Base-by-base conservation (phyloP, 31 red algal genomes). In the Porphyra umbilicalis region DNA sequence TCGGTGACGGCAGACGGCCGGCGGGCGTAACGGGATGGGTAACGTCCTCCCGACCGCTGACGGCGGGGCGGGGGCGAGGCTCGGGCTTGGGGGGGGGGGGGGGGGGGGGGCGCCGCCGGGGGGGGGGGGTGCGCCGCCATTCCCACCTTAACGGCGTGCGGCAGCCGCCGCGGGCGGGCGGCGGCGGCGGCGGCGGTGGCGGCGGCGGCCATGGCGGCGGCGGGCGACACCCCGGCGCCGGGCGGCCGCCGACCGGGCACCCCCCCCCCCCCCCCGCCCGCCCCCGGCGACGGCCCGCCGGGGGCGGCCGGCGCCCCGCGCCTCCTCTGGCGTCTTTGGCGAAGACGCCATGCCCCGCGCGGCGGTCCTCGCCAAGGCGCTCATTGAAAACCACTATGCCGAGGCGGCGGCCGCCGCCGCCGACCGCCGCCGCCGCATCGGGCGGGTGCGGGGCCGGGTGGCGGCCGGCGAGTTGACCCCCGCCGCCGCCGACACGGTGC, bases 311-410 rank as follows among this genome's bases (percentile, higher is more conserved):
- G 67, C 13, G 79, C 79, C 44, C 83, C 34, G 0, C 87, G 40
- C 33, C 67, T 36, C 35, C 10, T 71, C 57, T 10, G 39, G 36
- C 35, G 35, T 30, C 25, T 32, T 67, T 71, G 20, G 71, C 32
- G 82, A 94, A 16, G 68, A 79, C 35, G 83, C 87, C 79, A 85
- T 90, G 33, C 89, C 89, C 20, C 94, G 91, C 77, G 71, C 89
- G n/a, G 91, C 89, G 39, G 89, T 84, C 10, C 86, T 94, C 0
- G 96, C 96, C 5, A 98, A 98, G 86, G 81, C 85, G 39, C 89
- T 95, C 75, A 98, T 98, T 79, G 96, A 98, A 80, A 90, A 95
- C 35, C 95, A 98, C 79, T 98, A 95, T 57, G 90, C 87, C 76
- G 88, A 92, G 76, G 93, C 93, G 57, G 86, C 86, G 68, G 77